Conservation (phyloP, 768 basidiomycete species). For the Trametes cingulata region DNA sequence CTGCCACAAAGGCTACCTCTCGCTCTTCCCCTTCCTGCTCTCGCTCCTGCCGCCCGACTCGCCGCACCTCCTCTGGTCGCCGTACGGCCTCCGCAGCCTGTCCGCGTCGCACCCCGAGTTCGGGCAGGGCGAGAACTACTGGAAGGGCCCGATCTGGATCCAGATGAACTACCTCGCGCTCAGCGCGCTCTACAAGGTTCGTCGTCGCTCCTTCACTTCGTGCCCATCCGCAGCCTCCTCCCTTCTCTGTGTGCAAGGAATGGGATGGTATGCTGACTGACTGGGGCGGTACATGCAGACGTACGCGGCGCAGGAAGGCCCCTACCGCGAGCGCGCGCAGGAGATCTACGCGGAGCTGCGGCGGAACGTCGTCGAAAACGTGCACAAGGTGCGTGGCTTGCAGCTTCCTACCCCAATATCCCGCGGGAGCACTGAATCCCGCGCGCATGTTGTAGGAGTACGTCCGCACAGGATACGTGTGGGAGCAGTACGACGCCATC, state of each 20-base stretch:
- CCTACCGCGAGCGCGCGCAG: constrained; percentile 71
- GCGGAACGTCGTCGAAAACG: constrained; percentile 82
- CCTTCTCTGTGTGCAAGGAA: background rate
- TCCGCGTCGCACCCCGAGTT: constrained; percentile 89
- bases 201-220: too few species aligned
- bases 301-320: constrained; percentile 79
- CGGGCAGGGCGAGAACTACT: constrained; percentile 93
- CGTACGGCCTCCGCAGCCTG: constrained; percentile 85
- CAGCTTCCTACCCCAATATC: background rate
- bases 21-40: constrained; percentile 90
- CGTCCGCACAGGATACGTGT: constrained; percentile 89
- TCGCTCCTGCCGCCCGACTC: constrained; percentile 77
- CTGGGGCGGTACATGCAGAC: constrained; percentile 45
- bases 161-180: constrained; percentile 96
- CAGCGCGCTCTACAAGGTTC: constrained; percentile 73
- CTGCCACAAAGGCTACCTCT: constrained; percentile 91
- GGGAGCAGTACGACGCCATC: constrained; percentile 93
- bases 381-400: constrained; percentile 52
- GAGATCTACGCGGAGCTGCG: constrained; percentile 81
- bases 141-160: constrained; percentile 96
- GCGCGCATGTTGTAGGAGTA: constrained; percentile 68
- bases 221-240: background rate
- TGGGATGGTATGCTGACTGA: too few species aligned
- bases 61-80: constrained; percentile 88
- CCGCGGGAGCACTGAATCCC: background rate